Conservation (phyloP, 2,329 filamentous ascomycete genomes). For the Stemphylium vesicarium region DNA sequence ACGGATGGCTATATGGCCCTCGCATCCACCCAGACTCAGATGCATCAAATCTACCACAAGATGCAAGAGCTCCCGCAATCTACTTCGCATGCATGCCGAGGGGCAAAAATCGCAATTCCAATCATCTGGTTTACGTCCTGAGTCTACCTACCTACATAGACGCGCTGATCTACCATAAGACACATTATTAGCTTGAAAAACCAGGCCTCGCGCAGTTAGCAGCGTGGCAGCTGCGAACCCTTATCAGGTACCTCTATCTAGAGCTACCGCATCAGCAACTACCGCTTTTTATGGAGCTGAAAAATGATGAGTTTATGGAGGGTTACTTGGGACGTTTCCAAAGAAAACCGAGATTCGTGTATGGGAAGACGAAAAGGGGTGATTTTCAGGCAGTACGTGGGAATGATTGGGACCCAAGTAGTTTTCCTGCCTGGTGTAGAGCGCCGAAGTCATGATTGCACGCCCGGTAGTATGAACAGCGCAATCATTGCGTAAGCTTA, state of each 20-base stretch:
- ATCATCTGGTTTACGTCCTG: not conserved
- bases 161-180: not conserved
- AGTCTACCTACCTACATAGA: not conserved
- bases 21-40: conserved; percentile 5
- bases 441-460: no score
- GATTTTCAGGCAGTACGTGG: not conserved
- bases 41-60: not conserved
- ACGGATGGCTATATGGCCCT: conserved; percentile 14
- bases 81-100: not conserved
- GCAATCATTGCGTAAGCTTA: no score
- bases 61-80: not conserved
- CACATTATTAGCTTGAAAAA: not conserved
- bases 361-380: not conserved
- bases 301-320: conserved; percentile 5
- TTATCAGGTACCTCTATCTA: conserved; percentile 6
- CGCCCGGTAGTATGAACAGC: no score
- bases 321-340: not conserved
- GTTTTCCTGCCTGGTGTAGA: conserved; percentile 3
- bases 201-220: not conserved
- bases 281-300: conserved; percentile 1
- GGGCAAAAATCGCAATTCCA: not conserved
- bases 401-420: not conserved
- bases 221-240: not conserved
- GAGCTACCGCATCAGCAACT: conserved; percentile 1
- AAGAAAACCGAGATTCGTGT: conserved; percentile 1